Evolutionary conservation across 2,329 filamentous ascomycete species (phyloP), one percentile per base, ranked within the genome.

Genomic region (Grosmannia serpens): DNA sequence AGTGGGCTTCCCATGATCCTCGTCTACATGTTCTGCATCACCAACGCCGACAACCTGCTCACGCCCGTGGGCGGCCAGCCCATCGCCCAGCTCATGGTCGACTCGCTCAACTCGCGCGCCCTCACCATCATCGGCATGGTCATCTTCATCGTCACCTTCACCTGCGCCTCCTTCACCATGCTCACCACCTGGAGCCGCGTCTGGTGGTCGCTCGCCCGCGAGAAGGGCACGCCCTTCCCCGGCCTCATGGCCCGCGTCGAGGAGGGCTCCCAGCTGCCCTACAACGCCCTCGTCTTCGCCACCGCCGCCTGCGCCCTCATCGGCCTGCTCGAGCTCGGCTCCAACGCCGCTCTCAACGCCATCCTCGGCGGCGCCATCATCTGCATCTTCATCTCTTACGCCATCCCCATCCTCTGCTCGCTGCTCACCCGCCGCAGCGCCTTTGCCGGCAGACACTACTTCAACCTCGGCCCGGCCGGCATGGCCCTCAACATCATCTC

Each of bases 21-120:
- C 2, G 55, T 58, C 46, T 55, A 33, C 29, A 51, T 58, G 44
- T 60, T 60, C n/a, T 55, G 55, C 59, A 60, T 58, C 56, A 52
- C 47, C 8, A 50, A 60, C 47, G 8, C 52, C 20, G 56, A 51
- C 27, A 53, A 35, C 24, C 51, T 60, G 20, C 35, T 60, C 3
- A 11, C 26, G 2, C 51, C 55, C 3, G 33, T 55, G 20, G 52
- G 35, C 27, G 59, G 55, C 13, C 55, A 55, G 52, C 55, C 59
- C 22, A 24, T 60, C 7, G 33, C 38, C 3, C 51, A 60, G 38
- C 46, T 60, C 4, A 13, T 60, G 15, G 27, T 51, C 17, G 51
- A 60, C 33, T 50, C 55, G 24, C 52, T 60, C n/a, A 26, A 44
- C 49, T 53, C 50, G 17, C n/a, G 20, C 3, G 50, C 54, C 10